Conservation (phyloP, 768 basidiomycete genomes). For the Lentinus tigrinus region DNA sequence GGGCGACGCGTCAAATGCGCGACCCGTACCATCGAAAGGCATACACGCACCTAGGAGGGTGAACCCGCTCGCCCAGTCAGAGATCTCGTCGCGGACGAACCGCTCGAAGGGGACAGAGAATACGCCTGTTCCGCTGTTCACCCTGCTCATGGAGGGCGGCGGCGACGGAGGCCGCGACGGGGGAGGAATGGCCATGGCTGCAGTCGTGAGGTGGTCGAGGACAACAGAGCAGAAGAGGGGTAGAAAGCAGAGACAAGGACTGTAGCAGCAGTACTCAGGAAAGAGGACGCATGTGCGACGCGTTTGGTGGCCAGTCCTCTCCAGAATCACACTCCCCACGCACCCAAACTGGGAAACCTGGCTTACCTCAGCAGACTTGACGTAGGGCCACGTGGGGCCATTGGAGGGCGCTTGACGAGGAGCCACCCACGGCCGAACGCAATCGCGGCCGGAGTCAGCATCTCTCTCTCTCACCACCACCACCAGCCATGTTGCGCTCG, state of each 20-base stretch:
- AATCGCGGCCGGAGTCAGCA: conserved; percentile 9
- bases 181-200: conserved; percentile 15
- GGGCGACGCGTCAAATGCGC: conserved; percentile 7
- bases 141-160: conserved; percentile 21
- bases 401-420: conserved; percentile 11
- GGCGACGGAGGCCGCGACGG: conserved; percentile 41
- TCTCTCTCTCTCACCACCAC: conserved; percentile 16
- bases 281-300: conserved; percentile 16
- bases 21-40: not conserved
- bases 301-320: conserved; percentile 13
- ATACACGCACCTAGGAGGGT: conserved; percentile 71
- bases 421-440: conserved; percentile 17
- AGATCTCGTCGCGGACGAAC: conserved; percentile 70
- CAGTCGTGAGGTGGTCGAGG: not conserved
- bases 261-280: not conserved
- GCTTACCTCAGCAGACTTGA: not conserved
- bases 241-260: not conserved
- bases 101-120: conserved; percentile 73
- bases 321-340: conserved; percentile 3
- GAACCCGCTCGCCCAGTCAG: conserved; percentile 79
- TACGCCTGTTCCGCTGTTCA: conserved; percentile 44
- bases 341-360: not conserved
- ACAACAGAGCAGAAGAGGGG: conserved; percentile 5
- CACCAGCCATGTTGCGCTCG: conserved; percentile 69
- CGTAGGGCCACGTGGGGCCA: conserved; percentile 11